These are phyloP conservation scores for Hypoxylon fragiforme DNA, from an alignment of 495 filamentous ascomycete species.

Conservation along the genomic window DNA sequence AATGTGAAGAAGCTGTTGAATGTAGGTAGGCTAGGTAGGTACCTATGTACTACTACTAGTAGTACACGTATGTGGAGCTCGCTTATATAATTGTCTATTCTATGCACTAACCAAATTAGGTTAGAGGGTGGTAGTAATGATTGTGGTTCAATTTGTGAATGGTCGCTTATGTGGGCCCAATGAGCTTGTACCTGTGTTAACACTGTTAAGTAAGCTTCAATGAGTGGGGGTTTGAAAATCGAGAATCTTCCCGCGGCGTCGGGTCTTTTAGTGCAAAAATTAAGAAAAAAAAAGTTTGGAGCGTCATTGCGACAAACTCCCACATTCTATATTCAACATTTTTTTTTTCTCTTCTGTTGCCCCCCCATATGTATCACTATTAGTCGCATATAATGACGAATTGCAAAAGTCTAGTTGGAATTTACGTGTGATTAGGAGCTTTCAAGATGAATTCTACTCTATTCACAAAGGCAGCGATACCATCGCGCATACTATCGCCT, in stretches of 20 bases:
- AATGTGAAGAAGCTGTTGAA: too few relatives aligned
- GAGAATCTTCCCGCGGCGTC: constrained; percentile 41
- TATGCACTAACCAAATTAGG: too few relatives aligned
- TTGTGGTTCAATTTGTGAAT: too few relatives aligned
- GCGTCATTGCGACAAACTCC: constrained; percentile 36
- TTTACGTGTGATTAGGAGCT: constrained; percentile 13
- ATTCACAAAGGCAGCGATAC: constrained; percentile 54
- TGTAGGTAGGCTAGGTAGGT: too few relatives aligned
- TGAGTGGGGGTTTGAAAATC: constrained; percentile 17
- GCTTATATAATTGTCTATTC: too few relatives aligned
- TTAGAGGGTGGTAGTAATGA: too few relatives aligned
- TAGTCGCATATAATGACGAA: constrained; percentile 21
- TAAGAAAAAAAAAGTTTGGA: constrained; percentile 41
- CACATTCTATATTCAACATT: too few relatives aligned
- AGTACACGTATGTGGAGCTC: too few relatives aligned
- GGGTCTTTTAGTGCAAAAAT: background rate
- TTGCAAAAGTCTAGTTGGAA: background rate
- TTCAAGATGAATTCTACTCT: constrained; percentile 55
- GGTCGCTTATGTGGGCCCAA: constrained; percentile 6
- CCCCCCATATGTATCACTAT: constrained; percentile 3
- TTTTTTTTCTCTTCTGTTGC: too few relatives aligned
- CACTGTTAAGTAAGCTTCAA: background rate
- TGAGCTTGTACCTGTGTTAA: constrained; percentile 11
- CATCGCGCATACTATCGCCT: constrained; percentile 53
- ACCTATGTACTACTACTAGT: too few relatives aligned